Evolutionary conservation across 169 alveolate genomes (phyloP).

Genomic region (Plasmodium cynomolgi): DNA sequence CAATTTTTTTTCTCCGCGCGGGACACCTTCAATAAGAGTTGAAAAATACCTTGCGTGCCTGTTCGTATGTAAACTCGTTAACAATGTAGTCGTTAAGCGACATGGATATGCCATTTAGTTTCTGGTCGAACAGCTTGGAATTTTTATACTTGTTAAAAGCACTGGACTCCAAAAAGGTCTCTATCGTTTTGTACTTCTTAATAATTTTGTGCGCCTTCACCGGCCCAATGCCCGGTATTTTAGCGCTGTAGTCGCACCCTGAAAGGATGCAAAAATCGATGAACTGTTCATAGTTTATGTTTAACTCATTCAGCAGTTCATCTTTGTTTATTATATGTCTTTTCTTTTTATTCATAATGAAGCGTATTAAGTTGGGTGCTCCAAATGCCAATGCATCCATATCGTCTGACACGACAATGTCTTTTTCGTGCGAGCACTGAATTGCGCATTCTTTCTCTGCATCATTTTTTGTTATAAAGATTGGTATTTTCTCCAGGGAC

Average conservation of each 20-base stretch:
- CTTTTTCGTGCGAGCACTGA: constrained; percentile 74
- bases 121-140: constrained; percentile 54
- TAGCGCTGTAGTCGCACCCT: constrained; percentile 98
- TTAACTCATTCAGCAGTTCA: constrained; percentile 83
- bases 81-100: constrained; percentile 58
- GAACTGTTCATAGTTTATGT: constrained; percentile 93
- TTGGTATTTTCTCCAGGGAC: constrained; percentile 59
- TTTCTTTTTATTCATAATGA: constrained; percentile 54
- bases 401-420: constrained; percentile 92
- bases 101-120: constrained; percentile 45
- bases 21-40: constrained; percentile 48
- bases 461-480: constrained; percentile 74
- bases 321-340: constrained; percentile 81
- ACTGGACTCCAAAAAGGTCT: constrained; percentile 74
- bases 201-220: constrained; percentile 95
- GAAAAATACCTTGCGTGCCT: constrained; percentile 69
- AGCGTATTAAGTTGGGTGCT: constrained; percentile 87
- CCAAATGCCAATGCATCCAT: constrained; percentile 97
- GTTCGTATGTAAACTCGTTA: constrained; percentile 73
- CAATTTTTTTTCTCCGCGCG: not conserved
- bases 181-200: constrained; percentile 90
- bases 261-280: constrained; percentile 97
- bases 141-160: constrained; percentile 62
- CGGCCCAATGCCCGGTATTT: constrained; percentile 96
- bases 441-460: constrained; percentile 76